These are phyloP conservation scores for Blastobotrys niveus DNA, from an alignment of 1,139 yeast species.

Conservation along the genomic window DNA sequence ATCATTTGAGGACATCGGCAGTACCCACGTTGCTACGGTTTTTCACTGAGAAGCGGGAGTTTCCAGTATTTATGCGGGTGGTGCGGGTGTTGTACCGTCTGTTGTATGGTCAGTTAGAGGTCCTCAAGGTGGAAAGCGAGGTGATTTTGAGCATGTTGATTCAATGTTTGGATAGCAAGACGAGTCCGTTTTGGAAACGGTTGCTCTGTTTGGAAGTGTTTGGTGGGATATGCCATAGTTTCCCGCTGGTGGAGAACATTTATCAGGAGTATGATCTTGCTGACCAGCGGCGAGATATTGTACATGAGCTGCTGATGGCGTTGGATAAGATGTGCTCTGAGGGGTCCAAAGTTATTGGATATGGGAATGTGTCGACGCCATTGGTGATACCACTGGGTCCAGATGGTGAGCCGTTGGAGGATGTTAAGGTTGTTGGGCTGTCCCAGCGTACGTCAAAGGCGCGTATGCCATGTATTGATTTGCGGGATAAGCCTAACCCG, in stretches of 20 bases:
- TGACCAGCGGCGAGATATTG: conserved; percentile 53
- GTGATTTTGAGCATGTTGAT: conserved; percentile 69
- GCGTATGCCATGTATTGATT: conserved; percentile 59
- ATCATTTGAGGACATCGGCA: conserved; percentile 56
- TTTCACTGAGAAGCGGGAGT: conserved; percentile 56
- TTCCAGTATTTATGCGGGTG: conserved; percentile 65
- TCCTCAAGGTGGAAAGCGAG: conserved; percentile 70
- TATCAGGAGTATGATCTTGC: conserved; percentile 58
- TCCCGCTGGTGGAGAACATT: conserved; percentile 45
- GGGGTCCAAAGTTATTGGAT: conserved; percentile 24
- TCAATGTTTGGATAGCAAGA: conserved; percentile 51
- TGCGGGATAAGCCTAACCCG: conserved; percentile 71
- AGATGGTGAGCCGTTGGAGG: conserved; percentile 15
- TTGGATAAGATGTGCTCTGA: conserved; percentile 31
- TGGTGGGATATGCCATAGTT: conserved; percentile 47
- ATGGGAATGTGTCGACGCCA: conserved; percentile 23
- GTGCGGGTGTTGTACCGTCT: conserved; percentile 63
- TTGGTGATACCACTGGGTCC: conserved; percentile 16
- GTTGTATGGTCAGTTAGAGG: conserved; percentile 52
- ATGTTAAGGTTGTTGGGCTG: conserved; percentile 21
- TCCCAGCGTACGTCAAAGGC: conserved; percentile 37
- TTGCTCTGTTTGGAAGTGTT: conserved; percentile 68
- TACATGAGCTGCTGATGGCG: conserved; percentile 52
- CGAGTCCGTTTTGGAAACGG: conserved; percentile 64
- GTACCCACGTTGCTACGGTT: conserved; percentile 71